Base-by-base conservation (phyloP, 768 basidiomycete genomes). In the Fistulinella prunicolor region DNA sequence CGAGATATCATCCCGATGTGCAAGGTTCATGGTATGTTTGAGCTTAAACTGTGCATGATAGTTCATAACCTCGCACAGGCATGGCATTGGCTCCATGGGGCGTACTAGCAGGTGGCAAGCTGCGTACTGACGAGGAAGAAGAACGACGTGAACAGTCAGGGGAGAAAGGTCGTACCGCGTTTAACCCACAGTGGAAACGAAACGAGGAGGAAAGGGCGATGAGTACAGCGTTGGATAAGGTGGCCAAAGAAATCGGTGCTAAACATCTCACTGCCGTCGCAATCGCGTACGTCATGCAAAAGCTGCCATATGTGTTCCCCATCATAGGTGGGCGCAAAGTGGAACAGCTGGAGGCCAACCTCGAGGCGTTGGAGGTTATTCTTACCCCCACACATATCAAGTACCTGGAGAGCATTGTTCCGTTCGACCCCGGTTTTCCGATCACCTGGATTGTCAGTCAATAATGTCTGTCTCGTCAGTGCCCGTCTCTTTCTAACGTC, bases 321-420 rank as follows among this genome's bases (percentile, higher is more conserved):
- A n/a, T n/a, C n/a, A n/a, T n/a, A n/a, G n/a, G n/a, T n/a, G 74
- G 77, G 0, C 69, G 78, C 42, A 82, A 79, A 54, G 62, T 78
- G 37, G 77, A 78, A 57, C 76, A 82, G 32, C 60, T 82, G 17
- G 39, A 65, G 34, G 70, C 71, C 38, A 83, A 81, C 54, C 46
- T 81, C 17, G 71, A 80, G 55, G 78, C 79, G 3, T 59, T 81
- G 8, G 68, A 73, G 12, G 73, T 82, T 30, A 51, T 64, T 0
- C 71, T 81, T 35, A 70, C 70, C 2, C 52, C 64, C 0, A 72
- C 74, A 34, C 78, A 81, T 17, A 73, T 80, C 30, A 60, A 66
- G 28, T 69, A 64, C 34, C 51, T 82, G 12, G 79, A 82, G 42
- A 58, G 65, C 19, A 59, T 67, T 7, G 42, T 70, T 10, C 70